These are phyloP conservation scores for Pistacia vera DNA, from an alignment of 345 rosid species.

Conservation along the genomic window DNA sequence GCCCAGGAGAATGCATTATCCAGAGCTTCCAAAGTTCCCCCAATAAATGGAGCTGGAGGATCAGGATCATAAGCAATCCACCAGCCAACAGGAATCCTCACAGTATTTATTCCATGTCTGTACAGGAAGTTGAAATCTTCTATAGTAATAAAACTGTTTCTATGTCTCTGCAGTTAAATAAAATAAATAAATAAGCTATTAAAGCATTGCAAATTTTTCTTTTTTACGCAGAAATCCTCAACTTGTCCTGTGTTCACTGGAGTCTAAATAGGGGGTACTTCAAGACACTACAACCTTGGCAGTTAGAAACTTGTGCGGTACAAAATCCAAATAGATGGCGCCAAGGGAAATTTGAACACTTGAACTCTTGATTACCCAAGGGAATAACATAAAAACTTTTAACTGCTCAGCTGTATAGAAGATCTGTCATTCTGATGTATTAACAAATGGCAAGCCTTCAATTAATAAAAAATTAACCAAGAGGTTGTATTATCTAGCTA, in stretches of 20 bases:
- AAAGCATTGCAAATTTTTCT: too few species aligned
- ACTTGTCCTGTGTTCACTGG: too few species aligned
- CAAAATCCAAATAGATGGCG: too few species aligned
- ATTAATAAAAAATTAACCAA: background rate
- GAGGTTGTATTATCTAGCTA: slow-evolving; percentile 1
- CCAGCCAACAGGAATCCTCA: slow-evolving; percentile 84
- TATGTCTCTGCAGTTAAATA: slow-evolving; percentile 53
- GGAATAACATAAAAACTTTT: background rate
- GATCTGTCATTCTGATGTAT: slow-evolving; percentile 1
- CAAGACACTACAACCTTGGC: too few species aligned
- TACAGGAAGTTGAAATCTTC: slow-evolving; percentile 65
- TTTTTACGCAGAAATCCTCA: too few species aligned
- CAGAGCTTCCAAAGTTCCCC: slow-evolving; percentile 65
- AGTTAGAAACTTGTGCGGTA: too few species aligned
- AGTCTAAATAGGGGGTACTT: too few species aligned
- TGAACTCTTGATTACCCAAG: background rate
- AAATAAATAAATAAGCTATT: background rate
- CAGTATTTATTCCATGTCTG: slow-evolving; percentile 65
- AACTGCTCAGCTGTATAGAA: background rate
- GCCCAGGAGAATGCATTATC: slow-evolving; percentile 82
- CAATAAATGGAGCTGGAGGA: slow-evolving; percentile 73
- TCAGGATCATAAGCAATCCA: slow-evolving; percentile 77
- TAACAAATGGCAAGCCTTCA: background rate
- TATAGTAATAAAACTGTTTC: slow-evolving; percentile 53
- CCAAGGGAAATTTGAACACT: too few species aligned